Percentiles rank a stretch among this genome's conserved stretches.
phyloP scores from a whole-genome alignment of 257 asterid species.

The Lithospermum erythrorhizon region DNA sequence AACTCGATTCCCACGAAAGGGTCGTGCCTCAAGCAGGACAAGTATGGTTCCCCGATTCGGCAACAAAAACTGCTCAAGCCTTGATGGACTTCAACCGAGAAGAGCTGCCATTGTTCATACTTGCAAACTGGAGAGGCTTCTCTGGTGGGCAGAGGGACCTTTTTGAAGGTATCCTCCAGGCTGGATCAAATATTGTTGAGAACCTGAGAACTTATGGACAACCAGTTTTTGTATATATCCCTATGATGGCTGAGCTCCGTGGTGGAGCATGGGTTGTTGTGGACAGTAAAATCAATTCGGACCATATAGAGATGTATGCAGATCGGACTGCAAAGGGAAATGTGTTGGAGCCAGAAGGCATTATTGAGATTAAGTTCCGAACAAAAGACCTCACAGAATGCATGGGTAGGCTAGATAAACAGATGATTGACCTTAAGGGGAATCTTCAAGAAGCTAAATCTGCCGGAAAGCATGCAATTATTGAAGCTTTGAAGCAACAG shows the following conservation, averaged over 20 bases:
- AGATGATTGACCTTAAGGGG: slow-evolving; percentile 46
- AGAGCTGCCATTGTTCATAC: slow-evolving; percentile 83
- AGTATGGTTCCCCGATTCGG: slow-evolving; percentile 98
- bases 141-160: slow-evolving; percentile 99
- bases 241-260: slow-evolving; percentile 93
- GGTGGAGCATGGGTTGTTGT: slow-evolving; percentile 99
- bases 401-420: slow-evolving; percentile 87
- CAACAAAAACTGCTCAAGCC: slow-evolving; percentile 89
- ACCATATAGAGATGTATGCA: slow-evolving; percentile 87
- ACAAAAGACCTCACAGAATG: slow-evolving; percentile 67
- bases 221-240: slow-evolving; percentile 86
- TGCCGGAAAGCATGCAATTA: slow-evolving; percentile 13
- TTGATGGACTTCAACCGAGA: slow-evolving; percentile 84
- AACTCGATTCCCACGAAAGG: slow-evolving; percentile 88
- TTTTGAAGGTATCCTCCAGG: slow-evolving; percentile 93
- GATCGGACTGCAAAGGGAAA: slow-evolving; percentile 84
- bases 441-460: slow-evolving; percentile 41
- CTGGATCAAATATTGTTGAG: slow-evolving; percentile 94
- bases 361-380: slow-evolving; percentile 84
- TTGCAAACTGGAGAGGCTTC: slow-evolving; percentile 98
- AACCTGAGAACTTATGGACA: slow-evolving; percentile 74
- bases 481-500: slow-evolving; percentile 35
- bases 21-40: slow-evolving; percentile 97
- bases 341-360: slow-evolving; percentile 93
- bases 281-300: slow-evolving; percentile 86